Conservation (phyloP, 1,139 yeast species). For the Saccharomyces hybrid region DNA sequence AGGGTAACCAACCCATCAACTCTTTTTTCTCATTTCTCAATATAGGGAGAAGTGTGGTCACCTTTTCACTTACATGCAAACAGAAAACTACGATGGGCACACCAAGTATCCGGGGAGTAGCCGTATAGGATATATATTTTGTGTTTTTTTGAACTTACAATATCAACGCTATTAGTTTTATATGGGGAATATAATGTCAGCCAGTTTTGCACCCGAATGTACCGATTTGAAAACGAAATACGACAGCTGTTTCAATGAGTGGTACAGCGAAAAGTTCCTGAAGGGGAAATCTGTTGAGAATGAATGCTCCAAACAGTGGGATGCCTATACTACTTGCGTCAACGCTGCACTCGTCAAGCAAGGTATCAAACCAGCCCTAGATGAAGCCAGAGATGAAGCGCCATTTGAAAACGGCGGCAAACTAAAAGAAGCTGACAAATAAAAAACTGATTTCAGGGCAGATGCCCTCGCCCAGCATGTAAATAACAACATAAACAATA, state of each 20-base stretch:
- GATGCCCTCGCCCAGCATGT: background rate
- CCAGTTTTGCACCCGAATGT: slow-evolving; percentile 93
- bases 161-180: background rate
- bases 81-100: background rate
- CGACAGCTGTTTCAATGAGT: slow-evolving; percentile 85
- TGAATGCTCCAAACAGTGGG: slow-evolving; percentile 89
- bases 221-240: slow-evolving; percentile 76
- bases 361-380: slow-evolving; percentile 57
- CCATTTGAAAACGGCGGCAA: slow-evolving; percentile 69
- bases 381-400: slow-evolving; percentile 85
- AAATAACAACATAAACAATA: background rate
- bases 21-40: background rate
- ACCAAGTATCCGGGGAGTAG: background rate
- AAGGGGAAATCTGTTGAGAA: slow-evolving; percentile 47
- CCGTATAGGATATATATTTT: background rate
- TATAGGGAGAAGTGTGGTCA: background rate
- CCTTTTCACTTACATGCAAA: background rate
- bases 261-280: slow-evolving; percentile 76
- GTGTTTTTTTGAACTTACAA: background rate
- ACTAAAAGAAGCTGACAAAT: slow-evolving; percentile 1
- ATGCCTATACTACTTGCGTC: slow-evolving; percentile 76
- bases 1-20: slow-evolving; percentile 1
- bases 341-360: slow-evolving; percentile 40
- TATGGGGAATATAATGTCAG: slow-evolving; percentile 82
- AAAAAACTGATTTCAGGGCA: background rate